Evolutionary conservation across 1,139 yeast species (phyloP).

Genomic region (Lodderomyces orthopsilosis): DNA sequence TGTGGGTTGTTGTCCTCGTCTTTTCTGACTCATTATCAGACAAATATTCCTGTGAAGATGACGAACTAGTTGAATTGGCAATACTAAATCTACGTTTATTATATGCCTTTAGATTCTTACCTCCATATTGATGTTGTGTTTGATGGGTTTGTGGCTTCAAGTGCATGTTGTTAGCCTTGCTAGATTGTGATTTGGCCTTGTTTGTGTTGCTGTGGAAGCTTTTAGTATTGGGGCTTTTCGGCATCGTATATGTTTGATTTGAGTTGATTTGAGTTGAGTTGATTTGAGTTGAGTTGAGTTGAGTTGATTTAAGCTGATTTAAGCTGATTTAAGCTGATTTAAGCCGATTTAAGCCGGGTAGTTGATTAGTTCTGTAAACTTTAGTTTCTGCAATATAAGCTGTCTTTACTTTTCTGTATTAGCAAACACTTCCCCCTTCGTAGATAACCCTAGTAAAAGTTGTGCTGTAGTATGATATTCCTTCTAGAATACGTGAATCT

Average conservation of each 20-base stretch:
- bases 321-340: no score
- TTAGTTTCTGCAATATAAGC: no score
- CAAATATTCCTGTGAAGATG: constrained; percentile 17
- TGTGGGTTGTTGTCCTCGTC: constrained; percentile 6
- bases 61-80: constrained; percentile 35
- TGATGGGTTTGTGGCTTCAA: constrained; percentile 3
- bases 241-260: not conserved
- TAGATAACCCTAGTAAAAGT: not conserved
- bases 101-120: constrained; percentile 33
- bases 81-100: constrained; percentile 42
- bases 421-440: not conserved
- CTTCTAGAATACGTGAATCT: not conserved
- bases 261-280: no score
- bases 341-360: no score
- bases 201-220: not conserved
- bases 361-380: no score
- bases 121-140: constrained; percentile 14
- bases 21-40: constrained; percentile 18
- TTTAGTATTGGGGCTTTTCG: constrained; percentile 2
- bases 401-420: no score
- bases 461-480: not conserved
- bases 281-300: no score
- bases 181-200: not conserved
- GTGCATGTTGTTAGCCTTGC: not conserved
- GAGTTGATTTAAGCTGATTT: no score